These are phyloP conservation scores for Apiospora arundinis DNA, from an alignment of 2,329 filamentous ascomycete genomes.

Conservation along the genomic window DNA sequence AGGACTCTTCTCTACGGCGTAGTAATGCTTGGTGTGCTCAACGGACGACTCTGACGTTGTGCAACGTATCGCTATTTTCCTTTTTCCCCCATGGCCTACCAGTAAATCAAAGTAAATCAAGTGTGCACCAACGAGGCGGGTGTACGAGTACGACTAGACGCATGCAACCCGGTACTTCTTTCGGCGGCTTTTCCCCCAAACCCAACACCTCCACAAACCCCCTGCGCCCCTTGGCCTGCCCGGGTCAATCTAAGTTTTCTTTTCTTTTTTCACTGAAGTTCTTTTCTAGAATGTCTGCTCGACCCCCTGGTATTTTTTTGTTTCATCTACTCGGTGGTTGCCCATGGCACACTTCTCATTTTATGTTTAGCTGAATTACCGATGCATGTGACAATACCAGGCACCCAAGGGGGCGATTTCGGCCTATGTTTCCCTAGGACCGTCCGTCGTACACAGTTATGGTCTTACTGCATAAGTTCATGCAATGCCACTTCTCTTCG, in stretches of 20 bases:
- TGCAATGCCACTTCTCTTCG: conserved; percentile 1
- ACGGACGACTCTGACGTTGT: background rate
- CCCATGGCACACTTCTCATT: background rate
- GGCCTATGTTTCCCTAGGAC: background rate
- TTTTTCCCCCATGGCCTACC: background rate
- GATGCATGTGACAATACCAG: background rate
- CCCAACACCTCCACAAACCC: background rate
- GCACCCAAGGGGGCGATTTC: background rate
- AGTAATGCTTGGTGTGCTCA: background rate
- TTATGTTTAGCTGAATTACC: background rate
- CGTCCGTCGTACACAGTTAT: background rate
- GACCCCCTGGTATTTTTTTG: background rate
- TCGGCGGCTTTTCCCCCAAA: background rate
- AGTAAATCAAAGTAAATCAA: background rate
- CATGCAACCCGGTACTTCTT: conserved; percentile 15
- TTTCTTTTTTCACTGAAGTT: background rate
- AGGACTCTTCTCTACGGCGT: background rate
- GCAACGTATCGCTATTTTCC: background rate
- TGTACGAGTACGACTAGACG: conserved; percentile 9
- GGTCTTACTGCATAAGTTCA: conserved; percentile 2
- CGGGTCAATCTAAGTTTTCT: background rate
- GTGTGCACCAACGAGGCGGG: background rate
- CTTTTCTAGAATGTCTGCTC: background rate
- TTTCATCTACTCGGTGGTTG: background rate
- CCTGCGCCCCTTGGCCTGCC: background rate